A percentile compares a stretch with the other conserved stretches of the same genome.
phyloP scores from a whole-genome alignment of 2,329 filamentous ascomycete genomes.

The Colletotrichum incanum region DNA sequence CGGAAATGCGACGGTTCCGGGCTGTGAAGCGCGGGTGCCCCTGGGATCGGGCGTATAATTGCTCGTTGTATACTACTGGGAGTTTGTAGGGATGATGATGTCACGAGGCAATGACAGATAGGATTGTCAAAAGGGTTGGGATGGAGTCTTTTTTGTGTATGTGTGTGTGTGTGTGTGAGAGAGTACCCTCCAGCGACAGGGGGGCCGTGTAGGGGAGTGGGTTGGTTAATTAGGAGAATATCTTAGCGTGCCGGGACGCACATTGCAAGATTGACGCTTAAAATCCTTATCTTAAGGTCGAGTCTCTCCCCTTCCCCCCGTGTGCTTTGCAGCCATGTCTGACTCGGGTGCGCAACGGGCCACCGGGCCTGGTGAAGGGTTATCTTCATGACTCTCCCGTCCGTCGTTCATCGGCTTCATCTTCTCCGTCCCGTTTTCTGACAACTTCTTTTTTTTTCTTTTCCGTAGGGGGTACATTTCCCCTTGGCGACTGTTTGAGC shows the following conservation, averaged over 20 bases:
- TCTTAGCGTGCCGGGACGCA: not conserved
- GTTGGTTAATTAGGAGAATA: not conserved
- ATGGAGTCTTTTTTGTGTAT: too few relatives aligned
- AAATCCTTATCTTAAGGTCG: not conserved
- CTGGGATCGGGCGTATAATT: not conserved
- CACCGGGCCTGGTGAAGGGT: not conserved
- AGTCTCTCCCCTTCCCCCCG: not conserved
- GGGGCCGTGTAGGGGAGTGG: too few relatives aligned
- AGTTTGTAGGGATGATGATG: not conserved
- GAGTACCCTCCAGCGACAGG: too few relatives aligned
- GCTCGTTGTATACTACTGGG: too few relatives aligned
- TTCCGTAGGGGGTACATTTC: too few relatives aligned
- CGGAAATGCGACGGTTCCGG: not conserved
- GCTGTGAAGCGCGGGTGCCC: not conserved
- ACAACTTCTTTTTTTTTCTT: not conserved
- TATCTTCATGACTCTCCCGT: not conserved
- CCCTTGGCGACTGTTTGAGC: too few relatives aligned
- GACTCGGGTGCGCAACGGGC: too few relatives aligned
- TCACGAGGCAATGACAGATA: not conserved
- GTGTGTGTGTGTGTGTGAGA: too few relatives aligned
- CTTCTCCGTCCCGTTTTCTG: not conserved
- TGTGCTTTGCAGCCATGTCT: too few relatives aligned
- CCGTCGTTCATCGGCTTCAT: not conserved
- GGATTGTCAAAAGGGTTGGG: too few relatives aligned
- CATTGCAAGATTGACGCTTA: not conserved